Evolutionary conservation across 345 rosid genomes (phyloP), one percentile per base, ranked within the genome.

Genomic region (Geranium rotundifolium): DNA sequence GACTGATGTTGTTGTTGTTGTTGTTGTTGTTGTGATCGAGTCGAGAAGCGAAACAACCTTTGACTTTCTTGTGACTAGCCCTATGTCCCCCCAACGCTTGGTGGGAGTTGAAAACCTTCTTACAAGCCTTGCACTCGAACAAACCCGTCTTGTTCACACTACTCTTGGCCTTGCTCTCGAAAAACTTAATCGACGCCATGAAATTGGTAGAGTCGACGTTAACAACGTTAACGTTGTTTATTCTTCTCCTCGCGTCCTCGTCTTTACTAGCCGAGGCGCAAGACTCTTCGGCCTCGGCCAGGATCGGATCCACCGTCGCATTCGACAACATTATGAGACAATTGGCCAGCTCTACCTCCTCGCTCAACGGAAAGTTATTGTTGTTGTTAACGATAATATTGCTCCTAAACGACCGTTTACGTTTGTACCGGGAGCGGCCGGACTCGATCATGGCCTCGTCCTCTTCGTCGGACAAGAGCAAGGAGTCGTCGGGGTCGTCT

Each of bases 71-170:
- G 78, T 95, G 99, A 77, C 99, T 95, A 9, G 99, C 99, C 77
- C 99, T 81, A 69, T 95, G 99, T 57, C 99, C 99, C 2, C 99
- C 99, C 65, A 95, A 72, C 14, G 99, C 99, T 79, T 95, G 99
- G 71, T 95, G 99, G 31, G 99, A 95, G 75, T 85, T 81, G 78
- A 95, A 95, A 65, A 90, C 96, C 73, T 90, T 95, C 78, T 88
- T 95, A 78, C 99, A 95, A 8, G 97, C 96, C 75, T 88, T 88
- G 76, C 99, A 95, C 55, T 95, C 97, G 27, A 95, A 95, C 34
- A 82, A 17, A 17, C 88, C 95, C 65, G 65, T 49, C 60, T 64
- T 56, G 50, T 56, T 56, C 4, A 75, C 74, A 1, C 75, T 65
- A 1, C 75, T 70, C 58, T 82, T 84, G 13, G 79, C 80, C 68